Evolutionary conservation across 495 filamentous ascomycete genomes (phyloP).

Genomic region (Tuber melanosporum): DNA sequence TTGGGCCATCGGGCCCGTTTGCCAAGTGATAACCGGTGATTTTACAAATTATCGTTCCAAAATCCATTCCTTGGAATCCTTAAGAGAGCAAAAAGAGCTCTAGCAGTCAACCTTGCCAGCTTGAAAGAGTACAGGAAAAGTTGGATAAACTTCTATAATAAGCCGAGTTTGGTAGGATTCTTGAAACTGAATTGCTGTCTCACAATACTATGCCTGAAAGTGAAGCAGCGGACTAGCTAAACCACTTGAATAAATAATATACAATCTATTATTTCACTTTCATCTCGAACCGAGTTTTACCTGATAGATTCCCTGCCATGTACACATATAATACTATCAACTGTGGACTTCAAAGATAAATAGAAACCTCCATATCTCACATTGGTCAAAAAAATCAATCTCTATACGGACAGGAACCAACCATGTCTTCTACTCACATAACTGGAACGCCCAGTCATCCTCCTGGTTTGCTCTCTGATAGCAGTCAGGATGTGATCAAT

Average conservation of each 20-base stretch:
- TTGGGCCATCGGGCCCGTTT: background rate
- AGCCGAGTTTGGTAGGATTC: background rate
- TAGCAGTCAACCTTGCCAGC: background rate
- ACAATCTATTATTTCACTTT: background rate
- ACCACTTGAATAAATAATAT: background rate
- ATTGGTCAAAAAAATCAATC: background rate
- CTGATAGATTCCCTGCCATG: background rate
- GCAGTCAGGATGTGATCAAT: background rate
- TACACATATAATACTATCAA: background rate
- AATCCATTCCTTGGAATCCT: background rate
- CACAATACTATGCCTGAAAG: background rate
- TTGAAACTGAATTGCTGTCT: background rate
- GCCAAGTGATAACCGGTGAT: background rate
- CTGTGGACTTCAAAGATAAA: background rate
- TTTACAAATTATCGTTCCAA: fast-evolving
- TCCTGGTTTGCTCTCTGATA: background rate
- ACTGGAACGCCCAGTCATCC: background rate
- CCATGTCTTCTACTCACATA: background rate
- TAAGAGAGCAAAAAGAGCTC: background rate
- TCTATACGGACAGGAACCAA: background rate
- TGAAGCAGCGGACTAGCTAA: background rate
- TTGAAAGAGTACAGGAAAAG: background rate
- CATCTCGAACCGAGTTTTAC: background rate
- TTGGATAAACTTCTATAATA: background rate
- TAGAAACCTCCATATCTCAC: background rate